These are phyloP conservation scores for Isatis lusitanica DNA, from an alignment of 441 rosid genomes.

Conservation along the genomic window DNA sequence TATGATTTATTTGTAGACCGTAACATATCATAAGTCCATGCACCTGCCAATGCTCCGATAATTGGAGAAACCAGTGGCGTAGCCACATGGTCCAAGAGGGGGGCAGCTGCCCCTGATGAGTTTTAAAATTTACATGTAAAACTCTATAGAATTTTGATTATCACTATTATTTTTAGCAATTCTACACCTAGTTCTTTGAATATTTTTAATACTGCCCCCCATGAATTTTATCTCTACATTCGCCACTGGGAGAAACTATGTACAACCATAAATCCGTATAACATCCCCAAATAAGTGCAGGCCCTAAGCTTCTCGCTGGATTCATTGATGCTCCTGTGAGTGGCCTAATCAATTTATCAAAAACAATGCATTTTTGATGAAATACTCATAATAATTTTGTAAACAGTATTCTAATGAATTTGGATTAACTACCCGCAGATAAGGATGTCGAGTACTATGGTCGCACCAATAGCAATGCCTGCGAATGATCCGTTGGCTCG, in stretches of 20 bases:
- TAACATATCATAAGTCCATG: slow-evolving; percentile 31
- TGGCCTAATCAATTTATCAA: slow-evolving; percentile 26
- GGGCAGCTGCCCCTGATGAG: no score
- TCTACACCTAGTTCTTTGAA: no score
- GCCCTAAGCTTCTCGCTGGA: slow-evolving; percentile 46
- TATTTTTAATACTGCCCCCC: no score
- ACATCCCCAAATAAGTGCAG: slow-evolving; percentile 41
- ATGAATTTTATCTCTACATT: no score
- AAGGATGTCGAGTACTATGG: slow-evolving; percentile 31
- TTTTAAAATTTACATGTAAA: no score
- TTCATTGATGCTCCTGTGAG: slow-evolving; percentile 58
- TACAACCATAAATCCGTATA: slow-evolving; percentile 32
- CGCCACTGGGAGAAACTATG: no score
- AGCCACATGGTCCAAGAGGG: no score
- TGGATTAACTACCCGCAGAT: slow-evolving; percentile 5
- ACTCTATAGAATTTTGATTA: no score
- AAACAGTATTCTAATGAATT: not conserved
- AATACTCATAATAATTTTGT: not conserved
- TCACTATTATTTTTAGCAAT: no score
- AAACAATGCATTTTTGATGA: not conserved
- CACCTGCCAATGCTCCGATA: slow-evolving; percentile 29
- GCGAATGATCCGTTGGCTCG: slow-evolving; percentile 42
- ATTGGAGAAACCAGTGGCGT: slow-evolving; percentile 29
- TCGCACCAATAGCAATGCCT: slow-evolving; percentile 31
- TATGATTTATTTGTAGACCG: slow-evolving; percentile 30